Percentiles rank a stretch among this genome's conserved stretches.
Conservation (phyloP, 2,329 filamentous ascomycete species). For the Penicillium paneum region DNA sequence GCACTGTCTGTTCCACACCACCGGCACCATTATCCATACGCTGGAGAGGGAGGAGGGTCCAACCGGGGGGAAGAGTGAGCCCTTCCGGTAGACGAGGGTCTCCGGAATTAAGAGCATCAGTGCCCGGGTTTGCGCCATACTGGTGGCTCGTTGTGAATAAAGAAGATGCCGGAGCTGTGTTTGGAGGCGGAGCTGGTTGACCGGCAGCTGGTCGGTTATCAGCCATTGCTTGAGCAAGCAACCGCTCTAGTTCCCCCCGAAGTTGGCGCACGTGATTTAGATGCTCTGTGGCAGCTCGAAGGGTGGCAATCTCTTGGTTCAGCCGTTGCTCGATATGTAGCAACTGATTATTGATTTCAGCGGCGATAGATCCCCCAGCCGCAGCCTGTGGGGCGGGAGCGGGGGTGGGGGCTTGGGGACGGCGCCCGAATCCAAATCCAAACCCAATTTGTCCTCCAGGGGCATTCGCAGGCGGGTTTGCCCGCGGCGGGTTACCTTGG, state of each 20-base stretch:
- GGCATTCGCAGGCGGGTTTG: constrained; percentile 31
- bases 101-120: constrained; percentile 38
- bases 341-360: constrained; percentile 57
- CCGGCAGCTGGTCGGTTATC: constrained; percentile 33
- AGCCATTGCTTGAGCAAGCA: constrained; percentile 52
- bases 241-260: constrained; percentile 63
- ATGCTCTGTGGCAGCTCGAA: constrained; percentile 65
- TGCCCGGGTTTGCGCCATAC: constrained; percentile 29
- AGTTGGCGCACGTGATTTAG: constrained; percentile 65
- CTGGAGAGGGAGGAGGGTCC: constrained; percentile 33
- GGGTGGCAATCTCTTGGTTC: constrained; percentile 61
- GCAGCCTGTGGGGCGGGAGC: constrained; percentile 7
- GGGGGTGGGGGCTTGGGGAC: constrained; percentile 20
- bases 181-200: constrained; percentile 8
- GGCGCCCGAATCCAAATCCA: constrained; percentile 42
- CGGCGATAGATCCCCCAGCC: constrained; percentile 20
- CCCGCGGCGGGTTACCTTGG: constrained; percentile 47
- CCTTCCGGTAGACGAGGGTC: constrained; percentile 51
- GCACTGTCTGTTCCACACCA: background rate
- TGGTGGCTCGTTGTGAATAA: constrained; percentile 27
- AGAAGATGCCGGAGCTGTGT: constrained; percentile 14
- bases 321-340: constrained; percentile 66
- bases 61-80: constrained; percentile 52
- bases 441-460: constrained; percentile 42
- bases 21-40: constrained; percentile 13